Evolutionary conservation across 2,329 filamentous ascomycete species (phyloP).

Genomic region (Fusarium albidum): DNA sequence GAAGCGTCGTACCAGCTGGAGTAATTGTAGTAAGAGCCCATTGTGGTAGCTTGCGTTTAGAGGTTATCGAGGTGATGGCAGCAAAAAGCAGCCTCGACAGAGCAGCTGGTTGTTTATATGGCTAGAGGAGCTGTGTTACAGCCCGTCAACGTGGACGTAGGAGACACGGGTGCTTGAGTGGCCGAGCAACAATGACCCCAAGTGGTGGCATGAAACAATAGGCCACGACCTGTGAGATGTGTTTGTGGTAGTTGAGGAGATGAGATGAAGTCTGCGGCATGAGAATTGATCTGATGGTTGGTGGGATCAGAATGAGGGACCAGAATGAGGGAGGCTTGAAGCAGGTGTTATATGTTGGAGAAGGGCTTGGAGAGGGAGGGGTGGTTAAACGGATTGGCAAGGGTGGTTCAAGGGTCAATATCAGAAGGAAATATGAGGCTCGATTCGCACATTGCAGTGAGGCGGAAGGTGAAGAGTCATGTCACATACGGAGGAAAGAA

Average conservation of each 20-base stretch:
- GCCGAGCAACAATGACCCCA: slow-evolving; percentile 8
- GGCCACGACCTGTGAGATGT: slow-evolving; percentile 25
- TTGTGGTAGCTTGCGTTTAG: slow-evolving; percentile 8
- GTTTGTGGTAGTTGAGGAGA: slow-evolving; percentile 26
- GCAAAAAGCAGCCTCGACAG: neutral
- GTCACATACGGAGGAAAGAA: slow-evolving; percentile 28
- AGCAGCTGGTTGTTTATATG: neutral
- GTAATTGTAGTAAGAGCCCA: slow-evolving; percentile 29
- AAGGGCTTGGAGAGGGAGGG: slow-evolving; percentile 8
- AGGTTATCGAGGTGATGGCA: neutral
- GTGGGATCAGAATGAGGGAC: neutral
- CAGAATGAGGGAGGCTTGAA: slow-evolving; percentile 7
- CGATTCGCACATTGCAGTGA: slow-evolving; percentile 42
- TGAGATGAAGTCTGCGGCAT: slow-evolving; percentile 24
- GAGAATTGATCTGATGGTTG: slow-evolving; percentile 20
- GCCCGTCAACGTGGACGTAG: slow-evolving; percentile 7
- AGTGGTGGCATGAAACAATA: slow-evolving; percentile 21
- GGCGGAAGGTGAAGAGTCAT: slow-evolving; percentile 36
- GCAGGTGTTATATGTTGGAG: slow-evolving; percentile 26
- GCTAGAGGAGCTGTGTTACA: neutral
- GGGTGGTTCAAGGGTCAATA: slow-evolving; percentile 17
- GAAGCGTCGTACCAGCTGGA: slow-evolving; percentile 23
- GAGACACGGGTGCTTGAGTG: slow-evolving; percentile 24
- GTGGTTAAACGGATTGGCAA: slow-evolving; percentile 5
- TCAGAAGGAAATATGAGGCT: slow-evolving; percentile 35